Evolutionary conservation across 495 filamentous ascomycete genomes (phyloP), one percentile per base, ranked within the genome.

Genomic region (Penicillium dipodomyicola): DNA sequence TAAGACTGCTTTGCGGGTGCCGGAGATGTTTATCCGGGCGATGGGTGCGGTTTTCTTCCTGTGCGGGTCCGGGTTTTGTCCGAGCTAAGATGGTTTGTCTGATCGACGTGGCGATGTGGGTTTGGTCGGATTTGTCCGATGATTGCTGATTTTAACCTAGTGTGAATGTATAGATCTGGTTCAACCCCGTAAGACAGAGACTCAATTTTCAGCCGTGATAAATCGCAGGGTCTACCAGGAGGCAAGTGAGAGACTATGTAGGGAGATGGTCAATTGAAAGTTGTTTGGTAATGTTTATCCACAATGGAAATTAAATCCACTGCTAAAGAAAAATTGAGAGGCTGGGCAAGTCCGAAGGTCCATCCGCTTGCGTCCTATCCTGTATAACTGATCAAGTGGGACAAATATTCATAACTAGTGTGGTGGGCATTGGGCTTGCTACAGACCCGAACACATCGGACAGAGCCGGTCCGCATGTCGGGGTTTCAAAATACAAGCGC

Each of bases 281-380:
- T 40, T 15, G 4, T 52, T 52, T 40, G 35, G 35, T 41, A 29
- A 49, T 23, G 30, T 33, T 51, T n/a, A 17, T 51, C 5, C 19
- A 51, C 49, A 25, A 23, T 25, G 22, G 47, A 51, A 19, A 40
- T 52, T 12, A 52, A 30, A 37, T 50, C 32, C 32, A 20, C 14
- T 50, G 48, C 14, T 50, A 37, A 35, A 35, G 20, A 37, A n/a
- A n/a, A n/a, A n/a, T n/a, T 8, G 48, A 25, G 6, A 32, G 48
- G 19, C 15, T 50, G 15, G 5, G 1, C 43, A 46, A 46, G 35
- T 39, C n/a, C 1, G n/a, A n/a, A 39, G 20, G 8, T 46, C 43
- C 20, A 27, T 15, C 23, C 14, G 23, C 12, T 29, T 27, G 43
- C 6, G 4, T 46, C 42, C 20, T 22, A 14, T 46, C 23, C 15